These are phyloP conservation scores for Colletotrichum sp. DNA, from an alignment of 2,329 filamentous ascomycete genomes.

Conservation along the genomic window DNA sequence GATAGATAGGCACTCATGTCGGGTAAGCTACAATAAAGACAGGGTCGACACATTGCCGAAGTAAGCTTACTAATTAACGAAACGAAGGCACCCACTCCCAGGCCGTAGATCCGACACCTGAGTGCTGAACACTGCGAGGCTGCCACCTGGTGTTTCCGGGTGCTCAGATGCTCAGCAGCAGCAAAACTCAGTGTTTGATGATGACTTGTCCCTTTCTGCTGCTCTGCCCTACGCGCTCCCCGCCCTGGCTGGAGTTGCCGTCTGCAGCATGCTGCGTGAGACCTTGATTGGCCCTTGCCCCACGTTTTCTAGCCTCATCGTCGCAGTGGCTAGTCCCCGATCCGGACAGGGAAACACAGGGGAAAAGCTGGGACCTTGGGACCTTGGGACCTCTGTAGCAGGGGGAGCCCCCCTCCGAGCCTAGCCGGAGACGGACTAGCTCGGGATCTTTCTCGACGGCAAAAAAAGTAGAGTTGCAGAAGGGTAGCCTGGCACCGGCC, in stretches of 20 bases:
- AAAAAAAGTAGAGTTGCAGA: conserved; percentile 21
- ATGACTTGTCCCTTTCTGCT: neutral
- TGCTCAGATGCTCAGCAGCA: neutral
- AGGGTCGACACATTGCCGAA: neutral
- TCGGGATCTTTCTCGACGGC: conserved; percentile 8
- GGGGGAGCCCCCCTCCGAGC: neutral
- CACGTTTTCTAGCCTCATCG: conserved; percentile 16
- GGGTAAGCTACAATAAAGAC: neutral
- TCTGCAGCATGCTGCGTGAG: neutral
- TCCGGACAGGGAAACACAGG: conserved; percentile 9
- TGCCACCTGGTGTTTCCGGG: neutral
- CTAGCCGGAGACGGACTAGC: conserved; percentile 13
- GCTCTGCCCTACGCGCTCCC: conserved; percentile 10
- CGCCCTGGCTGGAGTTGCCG: neutral
- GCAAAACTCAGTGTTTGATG: neutral
- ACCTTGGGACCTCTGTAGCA: conserved; percentile 9
- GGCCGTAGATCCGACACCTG: neutral
- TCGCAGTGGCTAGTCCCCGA: conserved; percentile 4
- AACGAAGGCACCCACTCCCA: neutral
- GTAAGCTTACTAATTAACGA: neutral
- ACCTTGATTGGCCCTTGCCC: conserved; percentile 14
- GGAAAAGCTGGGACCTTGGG: conserved; percentile 6
- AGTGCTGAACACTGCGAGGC: neutral
- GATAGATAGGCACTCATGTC: neutral
- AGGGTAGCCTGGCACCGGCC: conserved; percentile 15